These are phyloP conservation scores for Escallonia rubra DNA, from an alignment of 129 eudicot genomes.

Conservation along the genomic window DNA sequence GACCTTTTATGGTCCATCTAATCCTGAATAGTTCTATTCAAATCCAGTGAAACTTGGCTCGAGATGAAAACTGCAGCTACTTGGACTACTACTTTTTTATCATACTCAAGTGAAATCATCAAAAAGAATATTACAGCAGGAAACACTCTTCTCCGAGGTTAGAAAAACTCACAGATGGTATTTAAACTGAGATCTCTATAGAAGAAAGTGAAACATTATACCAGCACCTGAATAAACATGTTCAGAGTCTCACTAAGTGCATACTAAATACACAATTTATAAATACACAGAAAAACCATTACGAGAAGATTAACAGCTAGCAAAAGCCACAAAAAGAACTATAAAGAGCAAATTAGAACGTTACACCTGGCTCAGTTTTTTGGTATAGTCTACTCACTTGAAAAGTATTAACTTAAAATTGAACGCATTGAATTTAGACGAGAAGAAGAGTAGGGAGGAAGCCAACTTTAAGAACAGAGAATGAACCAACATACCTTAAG, in stretches of 20 bases:
- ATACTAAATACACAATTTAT: not conserved
- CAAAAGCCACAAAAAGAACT: not conserved
- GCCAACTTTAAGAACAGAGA: not conserved
- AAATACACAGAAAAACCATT: not conserved
- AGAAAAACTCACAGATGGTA: constrained; percentile 56
- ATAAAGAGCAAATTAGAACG: not conserved
- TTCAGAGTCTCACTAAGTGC: constrained; percentile 37
- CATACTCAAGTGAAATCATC: not conserved
- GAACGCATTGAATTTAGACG: not conserved
- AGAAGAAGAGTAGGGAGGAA: not conserved
- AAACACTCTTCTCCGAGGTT: constrained; percentile 33
- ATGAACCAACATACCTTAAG: constrained; percentile 44
- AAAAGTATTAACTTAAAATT: not conserved
- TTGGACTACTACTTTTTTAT: not conserved
- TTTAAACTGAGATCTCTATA: constrained; percentile 38
- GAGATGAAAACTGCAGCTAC: not conserved
- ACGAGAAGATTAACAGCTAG: not conserved
- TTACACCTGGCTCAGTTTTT: not conserved
- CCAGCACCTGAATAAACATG: constrained; percentile 58
- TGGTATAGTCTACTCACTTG: not conserved
- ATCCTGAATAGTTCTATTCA: not conserved
- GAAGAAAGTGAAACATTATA: constrained; percentile 49
- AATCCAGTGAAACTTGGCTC: not conserved
- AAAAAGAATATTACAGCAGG: not conserved
- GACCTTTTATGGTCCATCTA: not conserved